phyloP scores from a whole-genome alignment of 2,329 filamentous ascomycete genomes.

The Xylogone sp. region DNA sequence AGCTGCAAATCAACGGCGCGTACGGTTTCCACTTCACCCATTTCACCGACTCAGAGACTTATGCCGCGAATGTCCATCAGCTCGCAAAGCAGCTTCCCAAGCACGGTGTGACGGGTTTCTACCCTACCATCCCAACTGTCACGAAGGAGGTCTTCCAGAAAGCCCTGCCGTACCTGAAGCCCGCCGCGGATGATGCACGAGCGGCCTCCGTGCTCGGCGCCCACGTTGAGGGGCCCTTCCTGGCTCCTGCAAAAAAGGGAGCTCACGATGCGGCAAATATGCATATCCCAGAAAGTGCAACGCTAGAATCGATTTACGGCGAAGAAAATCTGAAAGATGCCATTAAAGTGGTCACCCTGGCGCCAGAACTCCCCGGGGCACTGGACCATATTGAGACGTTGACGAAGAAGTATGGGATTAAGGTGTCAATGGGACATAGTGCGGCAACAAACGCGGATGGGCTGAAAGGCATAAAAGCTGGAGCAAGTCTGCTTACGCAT shows the following conservation, averaged over 20 bases:
- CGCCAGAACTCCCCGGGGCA: constrained; percentile 45
- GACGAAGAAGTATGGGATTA: constrained; percentile 21
- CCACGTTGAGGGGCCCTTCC: constrained; percentile 54
- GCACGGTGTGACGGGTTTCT: constrained; percentile 50
- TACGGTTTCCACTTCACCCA: constrained; percentile 50
- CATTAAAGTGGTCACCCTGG: constrained; percentile 48
- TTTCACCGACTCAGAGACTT: constrained; percentile 34
- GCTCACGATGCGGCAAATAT: constrained; percentile 36
- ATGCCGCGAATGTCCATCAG: constrained; percentile 38
- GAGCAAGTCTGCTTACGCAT: constrained; percentile 49
- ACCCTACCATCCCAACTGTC: constrained; percentile 49
- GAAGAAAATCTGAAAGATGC: constrained; percentile 31
- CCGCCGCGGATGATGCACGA: constrained; percentile 33
- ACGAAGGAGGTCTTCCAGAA: constrained; percentile 36
- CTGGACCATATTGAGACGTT: constrained; percentile 37
- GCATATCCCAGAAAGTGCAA: constrained; percentile 15
- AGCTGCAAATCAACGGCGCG: constrained; percentile 48
- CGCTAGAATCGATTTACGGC: constrained; percentile 39
- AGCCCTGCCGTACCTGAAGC: constrained; percentile 41
- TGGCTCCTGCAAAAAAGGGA: constrained; percentile 48
- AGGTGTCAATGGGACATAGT: constrained; percentile 36
- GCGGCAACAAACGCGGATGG: constrained; percentile 44
- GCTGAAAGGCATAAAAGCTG: constrained; percentile 38
- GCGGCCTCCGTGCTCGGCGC: constrained; percentile 50
- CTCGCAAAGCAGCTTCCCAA: constrained; percentile 45